Conservation (phyloP, 2,329 filamentous ascomycete genomes). For the Claviceps africana region DNA sequence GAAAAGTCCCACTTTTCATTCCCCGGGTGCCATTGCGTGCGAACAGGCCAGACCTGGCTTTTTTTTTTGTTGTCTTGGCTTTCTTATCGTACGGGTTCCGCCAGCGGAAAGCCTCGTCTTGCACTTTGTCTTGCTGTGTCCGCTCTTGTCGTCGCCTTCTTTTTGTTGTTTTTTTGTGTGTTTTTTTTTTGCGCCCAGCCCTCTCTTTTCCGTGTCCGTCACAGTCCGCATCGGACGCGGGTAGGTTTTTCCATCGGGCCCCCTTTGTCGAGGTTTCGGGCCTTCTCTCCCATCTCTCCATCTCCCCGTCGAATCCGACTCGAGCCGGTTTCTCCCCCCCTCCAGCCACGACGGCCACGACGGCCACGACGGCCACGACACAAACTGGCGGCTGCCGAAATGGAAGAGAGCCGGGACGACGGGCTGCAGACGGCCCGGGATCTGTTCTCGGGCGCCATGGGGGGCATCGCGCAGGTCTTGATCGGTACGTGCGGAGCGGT, state of each 20-base stretch:
- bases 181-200: neutral
- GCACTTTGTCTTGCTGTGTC: neutral
- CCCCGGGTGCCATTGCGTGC: neutral
- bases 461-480: conserved; percentile 86
- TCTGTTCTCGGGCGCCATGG: conserved; percentile 76
- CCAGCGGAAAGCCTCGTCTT: neutral
- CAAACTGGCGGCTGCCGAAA: conserved; percentile 4
- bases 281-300: neutral
- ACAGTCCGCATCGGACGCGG: neutral
- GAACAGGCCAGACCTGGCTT: too few species aligned
- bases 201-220: neutral
- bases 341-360: neutral
- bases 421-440: conserved; percentile 64
- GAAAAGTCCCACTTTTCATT: neutral
- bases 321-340: too few species aligned
- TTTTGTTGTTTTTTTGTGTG: too few species aligned
- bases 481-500: conserved; percentile 47
- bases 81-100: neutral
- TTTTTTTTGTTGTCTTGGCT: neutral
- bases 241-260: too few species aligned
- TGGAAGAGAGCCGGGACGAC: conserved; percentile 10
- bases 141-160: neutral
- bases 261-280: too few species aligned
- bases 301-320: neutral
- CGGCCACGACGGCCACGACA: neutral